Evolutionary conservation across 768 basidiomycete species (phyloP).

Genomic region (Pleurotus tuoliensis): DNA sequence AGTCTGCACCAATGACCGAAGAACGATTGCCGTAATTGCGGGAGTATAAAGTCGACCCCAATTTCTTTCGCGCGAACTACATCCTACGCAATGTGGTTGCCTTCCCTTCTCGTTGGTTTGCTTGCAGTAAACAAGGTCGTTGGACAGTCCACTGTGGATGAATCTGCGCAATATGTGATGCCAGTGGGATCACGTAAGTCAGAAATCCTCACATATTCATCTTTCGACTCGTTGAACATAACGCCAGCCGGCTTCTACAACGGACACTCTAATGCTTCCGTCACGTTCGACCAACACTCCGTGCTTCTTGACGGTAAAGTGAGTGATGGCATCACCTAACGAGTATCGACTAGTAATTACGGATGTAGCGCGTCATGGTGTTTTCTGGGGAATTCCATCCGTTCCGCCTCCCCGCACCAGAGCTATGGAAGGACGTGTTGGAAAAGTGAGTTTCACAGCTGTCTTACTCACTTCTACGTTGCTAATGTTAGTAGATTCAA

Average conservation of each 20-base stretch:
- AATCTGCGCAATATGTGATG: background rate
- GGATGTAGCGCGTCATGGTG: conserved; percentile 39
- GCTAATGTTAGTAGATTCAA: conserved; percentile 26
- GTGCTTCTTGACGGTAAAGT: conserved; percentile 32
- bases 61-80: background rate
- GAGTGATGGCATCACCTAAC: background rate
- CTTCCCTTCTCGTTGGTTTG: background rate
- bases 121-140: background rate
- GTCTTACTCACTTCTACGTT: background rate
- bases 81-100: background rate
- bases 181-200: background rate
- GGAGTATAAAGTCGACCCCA: background rate
- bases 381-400: conserved; percentile 71
- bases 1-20: background rate
- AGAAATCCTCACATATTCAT: background rate
- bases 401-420: conserved; percentile 62
- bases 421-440: conserved; percentile 64
- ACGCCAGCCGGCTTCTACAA: conserved; percentile 19
- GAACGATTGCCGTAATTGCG: background rate
- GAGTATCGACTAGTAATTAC: background rate
- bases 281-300: conserved; percentile 33
- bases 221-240: background rate
- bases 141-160: conserved; percentile 16
- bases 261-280: conserved; percentile 25
- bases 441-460: conserved; percentile 37